Percentiles rank a stretch among this genome's conserved stretches.
Conservation (phyloP, 305 asterid species). For the Fraxinus angustifolia region DNA sequence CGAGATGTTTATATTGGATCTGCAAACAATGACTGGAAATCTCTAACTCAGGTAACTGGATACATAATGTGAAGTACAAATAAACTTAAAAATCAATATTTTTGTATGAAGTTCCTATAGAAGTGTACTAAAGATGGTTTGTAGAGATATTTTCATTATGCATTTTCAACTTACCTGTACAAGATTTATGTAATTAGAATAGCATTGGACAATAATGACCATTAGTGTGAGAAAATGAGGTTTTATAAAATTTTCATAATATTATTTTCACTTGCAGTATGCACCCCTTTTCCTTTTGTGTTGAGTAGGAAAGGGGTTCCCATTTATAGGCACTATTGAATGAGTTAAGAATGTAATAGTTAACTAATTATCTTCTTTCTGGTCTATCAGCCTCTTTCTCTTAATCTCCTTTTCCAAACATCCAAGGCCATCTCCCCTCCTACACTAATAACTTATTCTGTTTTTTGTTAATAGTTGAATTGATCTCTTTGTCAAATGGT, state of each 20-base stretch:
- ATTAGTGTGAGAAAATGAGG: not conserved
- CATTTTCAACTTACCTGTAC: not conserved
- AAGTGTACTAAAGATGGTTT: not conserved
- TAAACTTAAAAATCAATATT: not conserved
- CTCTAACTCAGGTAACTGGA: slow-evolving; percentile 69
- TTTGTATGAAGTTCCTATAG: not conserved
- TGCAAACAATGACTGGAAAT: slow-evolving; percentile 95
- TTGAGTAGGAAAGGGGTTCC: not conserved
- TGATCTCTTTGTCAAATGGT: slow-evolving; percentile 16
- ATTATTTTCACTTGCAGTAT: not conserved
- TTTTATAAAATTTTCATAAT: not conserved
- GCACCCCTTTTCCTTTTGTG: not conserved
- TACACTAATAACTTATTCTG: not conserved
- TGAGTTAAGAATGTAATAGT: not conserved
- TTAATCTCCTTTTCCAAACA: not conserved
- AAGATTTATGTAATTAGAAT: not conserved
- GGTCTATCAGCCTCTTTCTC: not conserved
- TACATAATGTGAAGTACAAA: not conserved
- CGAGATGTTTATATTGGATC: slow-evolving; percentile 79
- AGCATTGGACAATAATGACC: not conserved
- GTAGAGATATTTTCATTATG: not conserved
- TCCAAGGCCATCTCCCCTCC: not conserved
- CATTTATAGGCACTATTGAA: not conserved
- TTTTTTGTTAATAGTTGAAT: slow-evolving; percentile 21
- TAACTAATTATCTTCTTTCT: not conserved